Conservation (phyloP, 1,139 yeast genomes). For the Kurtzmaniella quercitrusa region DNA sequence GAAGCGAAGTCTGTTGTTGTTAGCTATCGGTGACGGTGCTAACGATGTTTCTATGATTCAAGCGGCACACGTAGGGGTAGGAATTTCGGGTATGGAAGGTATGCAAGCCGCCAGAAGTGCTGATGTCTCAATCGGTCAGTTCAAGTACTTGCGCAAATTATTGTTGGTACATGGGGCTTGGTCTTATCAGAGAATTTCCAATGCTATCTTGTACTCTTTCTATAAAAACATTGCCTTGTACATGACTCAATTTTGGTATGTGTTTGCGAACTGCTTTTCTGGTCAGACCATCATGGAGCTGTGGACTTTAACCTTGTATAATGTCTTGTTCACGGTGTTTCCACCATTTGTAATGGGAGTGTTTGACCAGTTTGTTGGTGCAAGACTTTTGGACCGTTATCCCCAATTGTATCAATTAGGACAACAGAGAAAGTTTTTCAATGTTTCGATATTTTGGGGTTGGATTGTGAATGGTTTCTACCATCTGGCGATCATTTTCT, state of each 20-base stretch:
- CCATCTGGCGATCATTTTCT: constrained; percentile 82
- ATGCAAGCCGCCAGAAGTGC: constrained; percentile 99
- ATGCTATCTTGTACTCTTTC: constrained; percentile 89
- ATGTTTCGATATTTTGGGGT: constrained; percentile 91
- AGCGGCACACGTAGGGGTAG: constrained; percentile 96
- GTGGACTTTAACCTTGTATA: constrained; percentile 95
- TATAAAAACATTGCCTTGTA: constrained; percentile 93
- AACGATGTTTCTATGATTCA: constrained; percentile 99
- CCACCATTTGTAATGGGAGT: constrained; percentile 97
- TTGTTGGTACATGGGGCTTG: constrained; percentile 94
- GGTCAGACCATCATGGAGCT: constrained; percentile 97
- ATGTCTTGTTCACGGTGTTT: constrained; percentile 89
- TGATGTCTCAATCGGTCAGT: constrained; percentile 95
- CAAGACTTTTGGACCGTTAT: constrained; percentile 81
- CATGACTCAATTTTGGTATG: constrained; percentile 99
- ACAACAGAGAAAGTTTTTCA: constrained; percentile 82
- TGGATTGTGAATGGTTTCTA: constrained; percentile 95
- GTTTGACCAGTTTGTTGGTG: constrained; percentile 93
- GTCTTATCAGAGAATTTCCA: constrained; percentile 93
- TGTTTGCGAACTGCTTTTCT: constrained; percentile 84
- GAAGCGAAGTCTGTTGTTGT: constrained; percentile 60
- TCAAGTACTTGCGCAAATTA: constrained; percentile 76
- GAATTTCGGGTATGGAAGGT: constrained; percentile 98
- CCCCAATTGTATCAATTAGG: constrained; percentile 93
- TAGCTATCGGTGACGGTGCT: constrained; percentile 97